Conservation (phyloP, 768 basidiomycete genomes). For the Cyclocybe aegerita region DNA sequence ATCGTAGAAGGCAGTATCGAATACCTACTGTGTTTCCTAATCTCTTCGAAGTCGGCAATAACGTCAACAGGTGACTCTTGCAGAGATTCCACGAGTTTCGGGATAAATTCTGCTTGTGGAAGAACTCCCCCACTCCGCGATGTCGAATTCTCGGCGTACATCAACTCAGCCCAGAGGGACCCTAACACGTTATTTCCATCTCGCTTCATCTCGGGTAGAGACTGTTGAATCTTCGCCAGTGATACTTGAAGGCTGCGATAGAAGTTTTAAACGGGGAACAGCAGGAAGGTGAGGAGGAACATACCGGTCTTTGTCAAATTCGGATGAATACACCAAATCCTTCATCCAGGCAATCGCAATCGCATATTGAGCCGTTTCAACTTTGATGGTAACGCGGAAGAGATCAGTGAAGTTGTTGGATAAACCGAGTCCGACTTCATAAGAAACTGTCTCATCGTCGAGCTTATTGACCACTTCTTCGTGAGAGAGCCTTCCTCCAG, state of each 20-base stretch:
- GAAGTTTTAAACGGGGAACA: neutral
- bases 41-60: conserved; percentile 70
- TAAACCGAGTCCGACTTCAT: conserved; percentile 70
- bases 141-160: conserved; percentile 71
- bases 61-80: conserved; percentile 73
- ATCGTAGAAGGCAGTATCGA: neutral
- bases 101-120: conserved; percentile 76
- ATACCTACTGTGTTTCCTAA: conserved; percentile 64
- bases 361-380: conserved; percentile 79
- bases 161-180: conserved; percentile 64
- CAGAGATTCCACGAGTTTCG: conserved; percentile 67
- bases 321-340: conserved; percentile 72
- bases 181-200: conserved; percentile 80
- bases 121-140: conserved; percentile 68
- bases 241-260: conserved; percentile 71
- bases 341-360: conserved; percentile 82
- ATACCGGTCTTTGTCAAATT: conserved; percentile 80
- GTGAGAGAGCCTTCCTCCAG: conserved; percentile 71
- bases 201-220: conserved; percentile 88
- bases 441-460: conserved; percentile 88
- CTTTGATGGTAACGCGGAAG: conserved; percentile 77
- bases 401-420: conserved; percentile 70
- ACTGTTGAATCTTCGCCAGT: conserved; percentile 86
- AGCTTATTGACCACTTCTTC: conserved; percentile 92
- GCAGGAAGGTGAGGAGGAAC: conserved; percentile 6